Conservation (phyloP, 139 green algal genomes). For the Chlamydomonas sp. region DNA sequence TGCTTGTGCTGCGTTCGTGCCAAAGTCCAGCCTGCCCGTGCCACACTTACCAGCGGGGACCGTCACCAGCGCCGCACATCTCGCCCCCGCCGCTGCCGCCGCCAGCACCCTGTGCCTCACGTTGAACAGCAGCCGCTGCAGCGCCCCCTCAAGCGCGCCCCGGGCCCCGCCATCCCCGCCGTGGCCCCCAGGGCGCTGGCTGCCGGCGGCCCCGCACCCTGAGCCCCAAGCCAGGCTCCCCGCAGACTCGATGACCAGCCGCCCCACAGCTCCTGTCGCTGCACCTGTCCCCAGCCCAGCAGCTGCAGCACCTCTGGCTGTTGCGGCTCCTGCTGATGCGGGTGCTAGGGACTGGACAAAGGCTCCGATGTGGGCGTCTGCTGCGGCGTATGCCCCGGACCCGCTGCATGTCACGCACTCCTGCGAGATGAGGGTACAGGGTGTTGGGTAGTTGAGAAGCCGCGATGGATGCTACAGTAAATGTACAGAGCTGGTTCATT, state of each 20-base stretch:
- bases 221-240: conserved; percentile 51
- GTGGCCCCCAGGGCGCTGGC: no score
- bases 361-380: not conserved
- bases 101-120: conserved; percentile 41
- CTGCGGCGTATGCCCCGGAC: not conserved
- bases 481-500: not conserved
- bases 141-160: conserved; percentile 5
- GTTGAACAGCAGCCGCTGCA: conserved; percentile 42
- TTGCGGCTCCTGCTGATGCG: not conserved
- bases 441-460: not conserved
- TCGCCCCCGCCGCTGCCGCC: not conserved
- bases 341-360: not conserved
- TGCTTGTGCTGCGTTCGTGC: not conserved
- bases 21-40: not conserved
- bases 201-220: no score
- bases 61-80: conserved; percentile 55
- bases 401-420: not conserved
- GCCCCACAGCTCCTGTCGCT: conserved; percentile 34
- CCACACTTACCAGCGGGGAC: conserved; percentile 52
- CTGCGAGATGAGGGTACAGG: not conserved
- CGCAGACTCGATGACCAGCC: conserved; percentile 68
- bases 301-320: not conserved
- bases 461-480: not conserved
- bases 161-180: not conserved
- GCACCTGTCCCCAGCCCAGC: not conserved